phyloP scores from a whole-genome alignment of 1,139 yeast genomes.

The Pichia sorboxylosa region DNA sequence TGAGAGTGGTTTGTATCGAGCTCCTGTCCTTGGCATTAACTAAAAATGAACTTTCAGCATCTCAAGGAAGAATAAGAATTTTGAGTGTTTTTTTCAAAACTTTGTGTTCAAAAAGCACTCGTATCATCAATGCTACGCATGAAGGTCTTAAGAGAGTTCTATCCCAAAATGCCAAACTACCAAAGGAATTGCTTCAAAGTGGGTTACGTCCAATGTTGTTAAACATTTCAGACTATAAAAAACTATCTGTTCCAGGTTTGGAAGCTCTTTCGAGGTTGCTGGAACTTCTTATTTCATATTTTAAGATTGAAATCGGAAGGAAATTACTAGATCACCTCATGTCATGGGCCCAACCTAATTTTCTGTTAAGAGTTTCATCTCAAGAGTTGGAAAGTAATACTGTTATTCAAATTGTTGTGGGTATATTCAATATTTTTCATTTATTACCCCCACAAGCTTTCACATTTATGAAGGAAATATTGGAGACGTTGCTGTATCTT shows the following conservation, averaged over 20 bases:
- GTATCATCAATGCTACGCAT: conserved; percentile 89
- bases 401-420: conserved; percentile 76
- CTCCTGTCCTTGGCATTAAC: conserved; percentile 75
- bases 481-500: conserved; percentile 61
- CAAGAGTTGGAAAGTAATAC: conserved; percentile 71
- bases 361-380: conserved; percentile 57
- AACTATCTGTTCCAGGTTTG: conserved; percentile 77
- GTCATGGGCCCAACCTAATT: conserved; percentile 91
- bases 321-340: conserved; percentile 84
- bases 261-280: conserved; percentile 83
- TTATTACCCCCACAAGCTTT: conserved; percentile 85
- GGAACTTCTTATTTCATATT: conserved; percentile 80
- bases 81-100: conserved; percentile 93
- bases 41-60: conserved; percentile 60
- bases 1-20: conserved; percentile 82
- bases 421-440: conserved; percentile 86
- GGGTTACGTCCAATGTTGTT: conserved; percentile 92
- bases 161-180: conserved; percentile 77
- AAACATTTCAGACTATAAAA: conserved; percentile 88
- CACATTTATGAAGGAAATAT: conserved; percentile 79
- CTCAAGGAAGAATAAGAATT: conserved; percentile 75
- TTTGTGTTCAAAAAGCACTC: conserved; percentile 71
- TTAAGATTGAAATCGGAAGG: conserved; percentile 92
- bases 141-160: conserved; percentile 75
- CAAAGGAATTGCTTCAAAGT: conserved; percentile 84